Evolutionary conservation across 768 basidiomycete species (phyloP).

Genomic region (Russula emetica): DNA sequence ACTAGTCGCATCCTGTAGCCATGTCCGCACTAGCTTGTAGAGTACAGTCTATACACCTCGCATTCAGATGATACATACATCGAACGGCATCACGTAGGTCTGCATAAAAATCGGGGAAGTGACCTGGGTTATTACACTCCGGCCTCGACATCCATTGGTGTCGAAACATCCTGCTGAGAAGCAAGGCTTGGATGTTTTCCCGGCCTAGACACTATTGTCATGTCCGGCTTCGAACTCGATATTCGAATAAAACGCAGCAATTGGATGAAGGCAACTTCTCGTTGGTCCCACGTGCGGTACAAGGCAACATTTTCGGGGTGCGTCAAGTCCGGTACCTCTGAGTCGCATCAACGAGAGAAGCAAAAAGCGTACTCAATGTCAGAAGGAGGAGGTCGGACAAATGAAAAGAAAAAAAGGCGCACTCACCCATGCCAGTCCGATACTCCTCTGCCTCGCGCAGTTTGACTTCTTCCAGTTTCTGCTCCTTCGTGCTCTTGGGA

Average conservation of each 20-base stretch:
- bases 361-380: neutral
- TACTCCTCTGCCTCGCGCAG: constrained; percentile 67
- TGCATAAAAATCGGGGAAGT: neutral
- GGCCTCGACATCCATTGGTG: constrained; percentile 27
- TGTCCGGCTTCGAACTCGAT: constrained; percentile 49
- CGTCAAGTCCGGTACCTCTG: constrained; percentile 79
- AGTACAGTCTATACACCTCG: constrained; percentile 17
- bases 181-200: constrained; percentile 51
- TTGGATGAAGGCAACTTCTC: constrained; percentile 64
- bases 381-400: neutral
- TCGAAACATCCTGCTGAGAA: neutral
- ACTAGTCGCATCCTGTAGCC: constrained; percentile 19
- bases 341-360: constrained; percentile 6
- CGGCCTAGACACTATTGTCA: constrained; percentile 50
- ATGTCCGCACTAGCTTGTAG: constrained; percentile 20
- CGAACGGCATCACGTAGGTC: neutral
- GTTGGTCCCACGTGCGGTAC: constrained; percentile 76
- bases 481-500: constrained; percentile 66
- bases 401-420: neutral
- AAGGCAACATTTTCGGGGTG: constrained; percentile 63
- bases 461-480: constrained; percentile 65
- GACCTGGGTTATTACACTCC: constrained; percentile 11
- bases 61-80: constrained; percentile 13
- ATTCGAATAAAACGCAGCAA: constrained; percentile 75
- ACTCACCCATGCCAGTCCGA: constrained; percentile 74